Conservation (phyloP, 208 protist species). For the Acanthamoeba healyi region DNA sequence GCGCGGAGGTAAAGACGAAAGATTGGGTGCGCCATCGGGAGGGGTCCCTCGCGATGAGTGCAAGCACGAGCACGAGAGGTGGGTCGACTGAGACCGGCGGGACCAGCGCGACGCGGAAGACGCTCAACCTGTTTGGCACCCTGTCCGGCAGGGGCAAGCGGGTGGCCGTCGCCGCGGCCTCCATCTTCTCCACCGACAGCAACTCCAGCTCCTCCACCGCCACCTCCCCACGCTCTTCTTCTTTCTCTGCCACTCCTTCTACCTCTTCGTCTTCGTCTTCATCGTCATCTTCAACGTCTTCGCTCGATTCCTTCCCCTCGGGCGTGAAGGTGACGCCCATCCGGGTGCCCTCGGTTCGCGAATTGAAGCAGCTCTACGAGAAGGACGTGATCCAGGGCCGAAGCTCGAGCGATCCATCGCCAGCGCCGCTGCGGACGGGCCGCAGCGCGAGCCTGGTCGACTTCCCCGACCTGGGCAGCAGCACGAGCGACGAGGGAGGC, state of each 20-base stretch:
- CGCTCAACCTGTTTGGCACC: not conserved
- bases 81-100: not conserved
- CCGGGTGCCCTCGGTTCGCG: not conserved
- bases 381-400: not conserved
- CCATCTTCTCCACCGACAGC: not conserved
- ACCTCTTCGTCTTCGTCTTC: not conserved
- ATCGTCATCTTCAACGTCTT: not conserved
- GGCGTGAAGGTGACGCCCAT: not conserved
- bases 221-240: not conserved
- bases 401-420: too few relatives aligned
- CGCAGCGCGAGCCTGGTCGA: not conserved
- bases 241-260: not conserved
- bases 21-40: too few relatives aligned
- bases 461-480: not conserved
- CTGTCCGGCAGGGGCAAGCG: not conserved
- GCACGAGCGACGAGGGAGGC: not conserved
- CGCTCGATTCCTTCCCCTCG: not conserved
- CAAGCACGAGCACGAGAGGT: not conserved
- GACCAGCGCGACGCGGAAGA: not conserved
- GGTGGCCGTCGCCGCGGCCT: not conserved
- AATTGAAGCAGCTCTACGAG: conserved; percentile 1
- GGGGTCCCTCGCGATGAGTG: not conserved
- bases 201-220: not conserved
- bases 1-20: too few relatives aligned
- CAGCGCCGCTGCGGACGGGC: not conserved